phyloP scores from a whole-genome alignment of 148 eudicot species.

The Chenopodium berlandieri region DNA sequence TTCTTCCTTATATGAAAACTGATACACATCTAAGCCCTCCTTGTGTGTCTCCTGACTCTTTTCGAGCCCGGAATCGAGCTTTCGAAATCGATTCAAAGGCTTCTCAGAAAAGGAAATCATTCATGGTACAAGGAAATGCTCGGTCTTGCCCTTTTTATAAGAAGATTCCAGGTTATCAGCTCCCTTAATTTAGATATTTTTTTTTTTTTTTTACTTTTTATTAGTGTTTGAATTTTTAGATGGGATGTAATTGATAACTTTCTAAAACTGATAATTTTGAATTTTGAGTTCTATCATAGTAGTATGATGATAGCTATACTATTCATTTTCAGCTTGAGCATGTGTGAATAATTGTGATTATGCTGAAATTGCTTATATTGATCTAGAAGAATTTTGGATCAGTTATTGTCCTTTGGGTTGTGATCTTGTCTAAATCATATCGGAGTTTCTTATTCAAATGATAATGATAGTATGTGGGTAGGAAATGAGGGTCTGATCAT shows the following conservation, averaged over 20 bases:
- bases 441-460: background rate
- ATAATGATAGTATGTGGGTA: background rate
- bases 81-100: slow-evolving; percentile 8
- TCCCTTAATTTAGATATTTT: background rate
- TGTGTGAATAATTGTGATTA: background rate
- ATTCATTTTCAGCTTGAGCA: background rate
- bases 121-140: background rate
- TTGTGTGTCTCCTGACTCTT: background rate
- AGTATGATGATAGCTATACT: background rate
- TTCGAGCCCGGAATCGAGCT: background rate
- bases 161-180: slow-evolving; percentile 51
- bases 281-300: background rate
- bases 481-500: background rate
- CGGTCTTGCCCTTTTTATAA: slow-evolving; percentile 68
- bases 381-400: background rate
- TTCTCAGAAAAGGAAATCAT: slow-evolving; percentile 7
- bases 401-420: background rate
- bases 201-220: background rate
- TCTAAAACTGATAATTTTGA: background rate
- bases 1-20: slow-evolving; percentile 1
- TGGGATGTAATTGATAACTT: background rate
- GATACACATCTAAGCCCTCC: background rate
- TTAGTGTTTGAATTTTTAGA: background rate
- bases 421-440: background rate
- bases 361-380: background rate